Base-by-base conservation (phyloP, 108 stramenopile genomes). In the Stephanodiscus triporus region DNA sequence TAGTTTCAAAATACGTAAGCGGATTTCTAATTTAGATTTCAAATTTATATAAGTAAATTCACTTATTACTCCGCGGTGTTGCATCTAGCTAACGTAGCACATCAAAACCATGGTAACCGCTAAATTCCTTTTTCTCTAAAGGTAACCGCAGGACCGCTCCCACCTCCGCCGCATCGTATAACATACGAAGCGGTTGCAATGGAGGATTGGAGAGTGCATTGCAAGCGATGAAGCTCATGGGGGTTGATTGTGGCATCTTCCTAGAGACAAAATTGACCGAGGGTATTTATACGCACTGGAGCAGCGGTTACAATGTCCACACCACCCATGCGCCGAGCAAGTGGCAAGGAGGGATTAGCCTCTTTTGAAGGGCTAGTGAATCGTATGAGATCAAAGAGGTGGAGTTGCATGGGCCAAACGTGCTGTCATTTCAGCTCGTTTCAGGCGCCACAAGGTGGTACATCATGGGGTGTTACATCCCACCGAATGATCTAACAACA, bases 231-330 rank as follows among this genome's bases (percentile, higher is more conserved):
- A 47, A 43, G 42, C 19, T 2, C 2, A 49, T 27, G 63, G 47
- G 47, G 22, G 63, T 49, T 7, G 63, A 65, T 49, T 22, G 17
- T 19, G 63, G 63, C 11, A 6, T 65, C 63, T 65, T 47, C 6
- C 9, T 24, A 27, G n/a, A 65, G 63, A 65, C 63, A 24, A 65
- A 65, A 27, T 26, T 65, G 13, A 65, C 63, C 17, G 63, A 65
- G 20, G 40, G 40, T 9, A 20, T 53, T 3, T 53, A 24, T 20
- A 53, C 19, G 24, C 51, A n/a, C 23, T 53, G 51, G 23, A 24
- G 24, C 51, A 24, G 51, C 51, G 51, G 24, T 53, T 53, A 53
- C 23, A 53, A 53, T 20, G 51, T 53, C 23, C 20, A 4, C 2
- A 9, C 19, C 51, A 24, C 51, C 23, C 23, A 53, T 20, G 51